Evolutionary conservation across 108 stramenopile species (phyloP).

Genomic region (Tribonema minus): DNA sequence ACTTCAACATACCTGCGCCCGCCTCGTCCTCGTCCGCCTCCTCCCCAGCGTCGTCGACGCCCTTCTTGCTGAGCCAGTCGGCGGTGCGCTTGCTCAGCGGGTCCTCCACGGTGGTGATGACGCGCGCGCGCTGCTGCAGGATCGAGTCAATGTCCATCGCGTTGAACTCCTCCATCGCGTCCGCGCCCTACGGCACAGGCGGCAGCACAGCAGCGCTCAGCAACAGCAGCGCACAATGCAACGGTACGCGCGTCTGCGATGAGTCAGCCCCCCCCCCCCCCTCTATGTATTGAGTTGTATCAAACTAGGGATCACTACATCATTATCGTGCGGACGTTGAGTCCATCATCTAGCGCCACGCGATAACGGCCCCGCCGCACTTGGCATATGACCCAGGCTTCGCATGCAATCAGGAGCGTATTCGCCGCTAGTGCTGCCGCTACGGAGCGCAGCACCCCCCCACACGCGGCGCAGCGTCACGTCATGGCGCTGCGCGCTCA

Average conservation of each 20-base stretch:
- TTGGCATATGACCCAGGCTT: no score
- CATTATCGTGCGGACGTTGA: no score
- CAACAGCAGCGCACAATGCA: background rate
- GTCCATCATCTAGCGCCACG: no score
- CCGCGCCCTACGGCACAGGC: background rate
- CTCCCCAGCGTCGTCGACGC: background rate
- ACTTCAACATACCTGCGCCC: no score
- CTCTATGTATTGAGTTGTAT: no score
- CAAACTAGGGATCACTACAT: no score
- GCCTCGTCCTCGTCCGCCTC: background rate
- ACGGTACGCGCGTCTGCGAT: no score
- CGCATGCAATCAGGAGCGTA: background rate
- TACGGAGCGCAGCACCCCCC: no score
- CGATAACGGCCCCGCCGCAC: no score
- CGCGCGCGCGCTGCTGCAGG: conserved; percentile 48
- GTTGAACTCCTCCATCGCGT: conserved; percentile 49
- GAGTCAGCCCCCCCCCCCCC: no score
- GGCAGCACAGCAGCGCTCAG: background rate
- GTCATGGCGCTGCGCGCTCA: conserved; percentile 42
- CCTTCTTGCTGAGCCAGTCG: background rate
- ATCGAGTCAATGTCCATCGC: conserved; percentile 59
- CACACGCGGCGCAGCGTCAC: no score
- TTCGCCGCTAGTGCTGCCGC: background rate
- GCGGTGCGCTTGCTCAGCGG: background rate
- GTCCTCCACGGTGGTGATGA: background rate